Evolutionary conservation across 2,329 filamentous ascomycete genomes (phyloP).

Genomic region (Hansfordia pulvinata): DNA sequence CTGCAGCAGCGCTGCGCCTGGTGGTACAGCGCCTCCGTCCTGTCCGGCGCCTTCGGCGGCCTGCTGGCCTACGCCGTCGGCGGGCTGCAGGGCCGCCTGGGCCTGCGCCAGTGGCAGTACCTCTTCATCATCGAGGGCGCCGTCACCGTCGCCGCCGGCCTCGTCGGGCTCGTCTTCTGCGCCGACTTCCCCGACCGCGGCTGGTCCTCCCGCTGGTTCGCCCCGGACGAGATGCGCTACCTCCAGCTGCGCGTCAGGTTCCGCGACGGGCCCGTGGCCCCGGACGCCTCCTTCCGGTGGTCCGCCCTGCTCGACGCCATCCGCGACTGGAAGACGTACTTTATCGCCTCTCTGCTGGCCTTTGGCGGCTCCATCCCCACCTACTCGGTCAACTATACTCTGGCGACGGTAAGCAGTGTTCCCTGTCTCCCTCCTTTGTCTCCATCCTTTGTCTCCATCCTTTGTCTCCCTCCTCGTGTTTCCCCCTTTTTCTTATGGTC

Average conservation of each 20-base stretch:
- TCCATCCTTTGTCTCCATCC: too few relatives aligned
- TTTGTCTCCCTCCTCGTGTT: too few relatives aligned
- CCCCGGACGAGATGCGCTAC: conserved; percentile 5
- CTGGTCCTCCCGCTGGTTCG: conserved; percentile 5
- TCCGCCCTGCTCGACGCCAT: conserved; percentile 6
- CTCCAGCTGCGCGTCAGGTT: conserved; percentile 6
- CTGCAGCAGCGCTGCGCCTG: conserved; percentile 7
- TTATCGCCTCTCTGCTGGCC: conserved; percentile 11
- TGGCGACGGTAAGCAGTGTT: too few relatives aligned
- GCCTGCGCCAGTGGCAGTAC: conserved; percentile 21
- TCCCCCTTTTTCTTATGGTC: too few relatives aligned
- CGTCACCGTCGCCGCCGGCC: conserved; percentile 7
- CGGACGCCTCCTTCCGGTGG: conserved; percentile 8
- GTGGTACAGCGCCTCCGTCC: conserved; percentile 37
- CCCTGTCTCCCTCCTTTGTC: too few relatives aligned
- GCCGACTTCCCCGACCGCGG: conserved; percentile 4
- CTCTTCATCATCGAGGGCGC: conserved; percentile 10
- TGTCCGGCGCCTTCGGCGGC: conserved; percentile 44
- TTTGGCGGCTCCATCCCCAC: conserved; percentile 12
- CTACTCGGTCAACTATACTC: conserved; percentile 11
- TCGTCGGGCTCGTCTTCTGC: conserved; percentile 2
- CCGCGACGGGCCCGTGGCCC: conserved; percentile 4
- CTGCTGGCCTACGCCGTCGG: conserved; percentile 30
- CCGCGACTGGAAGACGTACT: conserved; percentile 7
- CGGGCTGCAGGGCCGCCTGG: conserved; percentile 16